Conservation (phyloP, 2,329 filamentous ascomycete genomes). For the Claviceps sp. region DNA sequence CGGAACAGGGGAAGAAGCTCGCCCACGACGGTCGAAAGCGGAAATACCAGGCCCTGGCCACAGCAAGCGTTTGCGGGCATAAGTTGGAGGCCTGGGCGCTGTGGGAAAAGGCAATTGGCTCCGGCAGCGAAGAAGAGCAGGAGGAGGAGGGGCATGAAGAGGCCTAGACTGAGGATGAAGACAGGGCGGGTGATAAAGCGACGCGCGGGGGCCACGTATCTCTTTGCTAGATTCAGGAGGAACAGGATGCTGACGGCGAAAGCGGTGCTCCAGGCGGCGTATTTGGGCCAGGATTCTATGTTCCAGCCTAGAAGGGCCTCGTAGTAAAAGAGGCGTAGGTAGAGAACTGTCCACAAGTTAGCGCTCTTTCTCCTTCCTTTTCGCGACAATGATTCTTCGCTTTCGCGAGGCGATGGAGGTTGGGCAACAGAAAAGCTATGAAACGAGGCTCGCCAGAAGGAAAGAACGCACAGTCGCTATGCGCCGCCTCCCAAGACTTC, state of each 20-base stretch:
- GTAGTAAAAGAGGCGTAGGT: constrained; percentile 7
- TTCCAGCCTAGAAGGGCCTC: constrained; percentile 7
- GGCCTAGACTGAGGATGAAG: background rate
- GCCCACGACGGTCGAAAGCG: background rate
- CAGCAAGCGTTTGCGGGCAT: constrained; percentile 7
- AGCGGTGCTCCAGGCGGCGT: background rate
- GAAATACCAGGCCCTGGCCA: constrained; percentile 6
- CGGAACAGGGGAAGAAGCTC: constrained; percentile 3
- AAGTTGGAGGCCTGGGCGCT: constrained; percentile 1
- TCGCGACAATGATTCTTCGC: background rate
- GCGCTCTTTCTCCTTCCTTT: background rate
- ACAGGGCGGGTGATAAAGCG: background rate
- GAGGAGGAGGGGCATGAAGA: constrained; percentile 4
- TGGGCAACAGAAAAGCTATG: no score
- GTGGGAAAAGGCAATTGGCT: constrained; percentile 4
- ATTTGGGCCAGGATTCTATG: constrained; percentile 4
- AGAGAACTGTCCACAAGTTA: constrained; percentile 1
- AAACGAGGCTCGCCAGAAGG: no score
- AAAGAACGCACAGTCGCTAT: constrained; percentile 1
- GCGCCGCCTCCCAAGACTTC: background rate
- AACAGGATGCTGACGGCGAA: background rate
- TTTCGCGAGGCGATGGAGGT: background rate
- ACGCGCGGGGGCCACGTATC: background rate
- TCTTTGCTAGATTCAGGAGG: background rate
- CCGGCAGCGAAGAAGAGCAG: constrained; percentile 6